These are phyloP conservation scores for Flueggea neowawraea DNA, from an alignment of 441 rosid genomes.

Conservation along the genomic window DNA sequence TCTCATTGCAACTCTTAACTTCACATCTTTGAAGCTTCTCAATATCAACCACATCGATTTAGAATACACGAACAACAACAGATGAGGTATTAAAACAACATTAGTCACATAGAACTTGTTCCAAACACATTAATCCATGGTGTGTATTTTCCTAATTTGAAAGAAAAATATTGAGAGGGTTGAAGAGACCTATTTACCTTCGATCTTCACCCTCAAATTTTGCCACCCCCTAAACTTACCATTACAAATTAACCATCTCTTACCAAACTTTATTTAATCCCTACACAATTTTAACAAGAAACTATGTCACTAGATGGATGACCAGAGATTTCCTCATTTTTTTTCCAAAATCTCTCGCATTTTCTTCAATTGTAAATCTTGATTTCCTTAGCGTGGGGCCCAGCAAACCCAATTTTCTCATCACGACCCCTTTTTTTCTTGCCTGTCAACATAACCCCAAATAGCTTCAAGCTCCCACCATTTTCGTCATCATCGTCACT, in stretches of 20 bases:
- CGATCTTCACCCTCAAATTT: slow-evolving; percentile 16
- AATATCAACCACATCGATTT: no score
- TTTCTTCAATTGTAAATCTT: slow-evolving; percentile 40
- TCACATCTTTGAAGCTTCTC: no score
- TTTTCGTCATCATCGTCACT: slow-evolving; percentile 14
- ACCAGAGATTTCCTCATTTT: no score
- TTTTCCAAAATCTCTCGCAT: not conserved
- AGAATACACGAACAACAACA: no score
- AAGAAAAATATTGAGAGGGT: not conserved
- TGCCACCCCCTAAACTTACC: not conserved
- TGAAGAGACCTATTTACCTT: slow-evolving; percentile 23
- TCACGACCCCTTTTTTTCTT: slow-evolving; percentile 54
- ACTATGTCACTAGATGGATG: no score
- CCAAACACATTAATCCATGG: no score
- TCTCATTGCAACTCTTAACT: no score
- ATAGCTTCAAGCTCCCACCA: slow-evolving; percentile 57
- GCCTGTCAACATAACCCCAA: slow-evolving; percentile 73
- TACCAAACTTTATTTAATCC: not conserved
- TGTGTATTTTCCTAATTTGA: not conserved
- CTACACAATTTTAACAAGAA: not conserved
- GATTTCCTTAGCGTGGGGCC: slow-evolving; percentile 43
- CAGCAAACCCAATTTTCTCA: slow-evolving; percentile 41
- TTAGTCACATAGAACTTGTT: no score
- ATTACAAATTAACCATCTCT: not conserved
- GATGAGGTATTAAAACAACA: no score